phyloP scores from a whole-genome alignment of 179 eudicot species.

The Vitellaria paradoxa region DNA sequence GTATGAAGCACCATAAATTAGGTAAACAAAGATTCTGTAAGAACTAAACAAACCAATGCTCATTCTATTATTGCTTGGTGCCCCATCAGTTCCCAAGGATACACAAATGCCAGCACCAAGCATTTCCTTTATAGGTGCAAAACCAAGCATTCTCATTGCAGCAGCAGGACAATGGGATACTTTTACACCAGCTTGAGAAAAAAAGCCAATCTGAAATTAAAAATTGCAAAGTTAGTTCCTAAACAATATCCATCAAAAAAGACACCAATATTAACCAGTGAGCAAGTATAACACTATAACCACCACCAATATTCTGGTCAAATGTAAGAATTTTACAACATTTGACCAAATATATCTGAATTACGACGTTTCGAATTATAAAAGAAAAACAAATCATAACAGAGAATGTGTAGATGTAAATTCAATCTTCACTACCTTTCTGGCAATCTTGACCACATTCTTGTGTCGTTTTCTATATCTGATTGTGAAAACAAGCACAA shows the following conservation, averaged over 20 bases:
- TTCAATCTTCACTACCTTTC: neutral
- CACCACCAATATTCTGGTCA: neutral
- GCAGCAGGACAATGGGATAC: constrained; percentile 98
- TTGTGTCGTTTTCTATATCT: neutral
- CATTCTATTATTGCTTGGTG: constrained; percentile 96
- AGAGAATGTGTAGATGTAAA: neutral
- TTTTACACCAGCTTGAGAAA: constrained; percentile 73
- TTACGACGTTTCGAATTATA: neutral
- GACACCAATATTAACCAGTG: neutral
- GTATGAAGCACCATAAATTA: no score
- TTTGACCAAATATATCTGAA: neutral
- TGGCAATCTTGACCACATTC: neutral
- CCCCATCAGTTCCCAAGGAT: constrained; percentile 94
- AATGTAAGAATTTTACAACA: neutral
- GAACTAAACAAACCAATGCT: constrained; percentile 62
- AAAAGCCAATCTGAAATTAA: constrained; percentile 55
- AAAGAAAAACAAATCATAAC: neutral
- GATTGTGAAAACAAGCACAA: neutral
- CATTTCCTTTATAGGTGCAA: constrained; percentile 89
- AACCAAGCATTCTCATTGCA: constrained; percentile 96
- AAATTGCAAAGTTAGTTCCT: neutral
- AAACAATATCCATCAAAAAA: neutral
- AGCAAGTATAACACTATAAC: neutral
- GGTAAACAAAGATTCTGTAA: neutral
- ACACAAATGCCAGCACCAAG: constrained; percentile 76